Conservation (phyloP, 2,329 filamentous ascomycete species). For the Harringtonia aguacate region DNA sequence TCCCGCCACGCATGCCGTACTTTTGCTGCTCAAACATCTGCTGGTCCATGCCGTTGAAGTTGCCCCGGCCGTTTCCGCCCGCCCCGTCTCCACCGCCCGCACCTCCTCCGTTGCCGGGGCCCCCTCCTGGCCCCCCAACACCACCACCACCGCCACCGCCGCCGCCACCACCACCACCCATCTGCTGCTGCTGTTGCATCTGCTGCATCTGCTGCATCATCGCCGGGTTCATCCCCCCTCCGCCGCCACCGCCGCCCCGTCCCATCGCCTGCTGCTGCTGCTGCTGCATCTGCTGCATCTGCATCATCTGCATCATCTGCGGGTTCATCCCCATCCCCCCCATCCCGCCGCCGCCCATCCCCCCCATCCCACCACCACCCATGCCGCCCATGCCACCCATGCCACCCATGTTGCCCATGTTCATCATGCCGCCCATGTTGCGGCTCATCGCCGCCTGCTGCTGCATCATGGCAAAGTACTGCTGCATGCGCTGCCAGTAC, state of each 20-base stretch:
- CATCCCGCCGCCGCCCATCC: conserved; percentile 20
- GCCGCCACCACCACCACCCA: conserved; percentile 5
- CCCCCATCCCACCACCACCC: conserved; percentile 44
- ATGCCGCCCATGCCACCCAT: conserved; percentile 1
- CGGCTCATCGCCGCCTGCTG: conserved; percentile 82
- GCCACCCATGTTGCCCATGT: conserved; percentile 33
- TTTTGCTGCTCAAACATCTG: no score
- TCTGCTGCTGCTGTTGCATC: conserved; percentile 20
- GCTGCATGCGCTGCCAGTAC: conserved; percentile 97
- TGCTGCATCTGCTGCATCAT: conserved; percentile 47
- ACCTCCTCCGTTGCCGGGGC: not conserved
- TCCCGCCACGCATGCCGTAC: conserved; percentile 7
- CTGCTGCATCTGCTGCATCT: conserved; percentile 53
- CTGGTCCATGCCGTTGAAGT: not conserved
- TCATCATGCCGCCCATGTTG: conserved; percentile 43
- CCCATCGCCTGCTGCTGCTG: conserved; percentile 20
- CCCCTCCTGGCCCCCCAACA: no score
- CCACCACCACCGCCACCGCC: not conserved
- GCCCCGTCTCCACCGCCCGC: not conserved
- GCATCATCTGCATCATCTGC: conserved; percentile 67
- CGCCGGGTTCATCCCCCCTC: conserved; percentile 35
- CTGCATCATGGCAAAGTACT: conserved; percentile 93
- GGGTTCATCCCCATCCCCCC: conserved; percentile 46
- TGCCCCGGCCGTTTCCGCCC: not conserved
- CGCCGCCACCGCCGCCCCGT: conserved; percentile 23